phyloP scores from a whole-genome alignment of 1,139 yeast genomes.

The Debaryomycetaceae sp. region DNA sequence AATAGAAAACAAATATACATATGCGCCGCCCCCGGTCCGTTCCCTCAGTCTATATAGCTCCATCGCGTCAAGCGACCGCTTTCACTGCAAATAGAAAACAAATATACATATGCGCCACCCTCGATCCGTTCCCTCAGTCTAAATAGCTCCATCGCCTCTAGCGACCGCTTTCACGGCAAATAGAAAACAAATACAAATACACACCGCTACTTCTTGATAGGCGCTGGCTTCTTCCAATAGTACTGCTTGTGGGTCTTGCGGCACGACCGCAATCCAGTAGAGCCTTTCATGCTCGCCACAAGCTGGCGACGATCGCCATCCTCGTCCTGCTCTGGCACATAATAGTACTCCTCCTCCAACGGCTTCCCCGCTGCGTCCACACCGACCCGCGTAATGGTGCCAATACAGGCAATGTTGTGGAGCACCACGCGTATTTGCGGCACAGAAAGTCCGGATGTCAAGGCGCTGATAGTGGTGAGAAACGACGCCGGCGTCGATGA shows the following conservation, averaged over 20 bases:
- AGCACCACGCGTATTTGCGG: slow-evolving; percentile 43
- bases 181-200: no score
- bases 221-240: slow-evolving; percentile 71
- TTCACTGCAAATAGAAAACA: no score
- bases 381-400: slow-evolving; percentile 77
- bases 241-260: slow-evolving; percentile 91
- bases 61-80: no score
- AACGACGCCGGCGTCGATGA: slow-evolving; percentile 75
- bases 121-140: no score
- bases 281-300: slow-evolving; percentile 72
- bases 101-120: no score
- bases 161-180: no score
- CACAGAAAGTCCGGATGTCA: slow-evolving; percentile 31
- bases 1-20: no score
- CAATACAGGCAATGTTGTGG: slow-evolving; percentile 48
- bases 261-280: slow-evolving; percentile 74
- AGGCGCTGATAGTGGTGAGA: slow-evolving; percentile 49
- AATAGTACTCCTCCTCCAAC: slow-evolving; percentile 86
- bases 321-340: slow-evolving; percentile 70
- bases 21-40: no score
- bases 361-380: slow-evolving; percentile 96
- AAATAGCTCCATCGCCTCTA: no score
- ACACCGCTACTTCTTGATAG: slow-evolving; percentile 23
- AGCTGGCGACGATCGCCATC: slow-evolving; percentile 59
- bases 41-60: no score